Conservation (phyloP, 352 stramenopile genomes). For the Phytophthora sp. region DNA sequence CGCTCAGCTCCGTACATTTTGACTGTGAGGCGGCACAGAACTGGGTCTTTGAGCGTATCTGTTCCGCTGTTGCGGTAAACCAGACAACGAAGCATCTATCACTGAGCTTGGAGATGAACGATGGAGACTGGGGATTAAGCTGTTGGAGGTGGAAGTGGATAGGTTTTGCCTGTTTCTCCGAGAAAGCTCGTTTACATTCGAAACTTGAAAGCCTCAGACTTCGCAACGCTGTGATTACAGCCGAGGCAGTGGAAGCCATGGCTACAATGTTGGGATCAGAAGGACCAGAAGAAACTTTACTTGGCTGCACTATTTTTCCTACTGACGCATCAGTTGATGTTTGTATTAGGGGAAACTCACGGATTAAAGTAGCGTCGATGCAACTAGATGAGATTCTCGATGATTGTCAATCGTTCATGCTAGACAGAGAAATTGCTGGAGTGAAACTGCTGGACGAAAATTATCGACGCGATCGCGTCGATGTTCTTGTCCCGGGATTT, state of each 20-base stretch:
- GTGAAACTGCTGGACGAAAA: slow-evolving; percentile 5
- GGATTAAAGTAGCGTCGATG: slow-evolving; percentile 10
- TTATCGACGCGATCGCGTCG: slow-evolving; percentile 1
- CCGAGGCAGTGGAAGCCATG: slow-evolving; percentile 24
- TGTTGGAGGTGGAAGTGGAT: slow-evolving; percentile 37
- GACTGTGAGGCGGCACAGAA: slow-evolving; percentile 27
- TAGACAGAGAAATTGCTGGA: slow-evolving; percentile 20
- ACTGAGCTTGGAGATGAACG: slow-evolving; percentile 14
- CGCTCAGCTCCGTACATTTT: slow-evolving; percentile 18
- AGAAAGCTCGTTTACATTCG: slow-evolving; percentile 33
- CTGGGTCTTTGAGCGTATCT: slow-evolving; percentile 35
- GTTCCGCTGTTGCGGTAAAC: slow-evolving; percentile 29
- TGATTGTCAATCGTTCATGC: slow-evolving; percentile 1
- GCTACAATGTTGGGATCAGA: slow-evolving; percentile 19
- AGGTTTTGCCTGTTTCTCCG: slow-evolving; percentile 32
- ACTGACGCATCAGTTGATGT: slow-evolving; percentile 12
- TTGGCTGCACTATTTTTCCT: not conserved
- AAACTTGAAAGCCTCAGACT: slow-evolving; percentile 24
- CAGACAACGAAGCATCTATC: slow-evolving; percentile 31
- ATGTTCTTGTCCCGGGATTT: slow-evolving; percentile 26
- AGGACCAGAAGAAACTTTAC: slow-evolving; percentile 26
- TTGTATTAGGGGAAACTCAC: slow-evolving; percentile 13
- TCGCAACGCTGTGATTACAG: slow-evolving; percentile 23
- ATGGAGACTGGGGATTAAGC: slow-evolving; percentile 12
- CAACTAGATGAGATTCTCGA: slow-evolving; percentile 3